phyloP scores from a whole-genome alignment of 306 rosid genomes.

The Bauhinia variegata region DNA sequence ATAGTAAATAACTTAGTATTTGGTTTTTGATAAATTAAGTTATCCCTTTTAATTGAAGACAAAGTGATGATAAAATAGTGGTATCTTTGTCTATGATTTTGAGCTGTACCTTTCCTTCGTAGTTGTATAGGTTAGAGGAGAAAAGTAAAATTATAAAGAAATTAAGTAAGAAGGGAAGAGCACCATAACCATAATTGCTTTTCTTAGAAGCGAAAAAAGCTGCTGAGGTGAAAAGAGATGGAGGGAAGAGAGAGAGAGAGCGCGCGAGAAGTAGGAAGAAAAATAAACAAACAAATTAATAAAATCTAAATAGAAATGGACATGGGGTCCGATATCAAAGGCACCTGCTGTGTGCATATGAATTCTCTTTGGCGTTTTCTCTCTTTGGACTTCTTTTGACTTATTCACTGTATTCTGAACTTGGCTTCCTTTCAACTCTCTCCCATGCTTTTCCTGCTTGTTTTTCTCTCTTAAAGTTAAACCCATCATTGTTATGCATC shows the following conservation, averaged over 20 bases:
- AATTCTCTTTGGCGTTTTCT: slow-evolving; percentile 50
- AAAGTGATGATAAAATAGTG: slow-evolving; percentile 2
- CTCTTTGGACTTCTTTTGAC: slow-evolving; percentile 67
- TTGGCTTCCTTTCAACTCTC: background rate
- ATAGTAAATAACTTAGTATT: too few species aligned
- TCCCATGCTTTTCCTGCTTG: background rate
- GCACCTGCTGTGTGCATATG: slow-evolving; percentile 12
- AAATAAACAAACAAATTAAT: background rate
- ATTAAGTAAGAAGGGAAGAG: slow-evolving; percentile 26
- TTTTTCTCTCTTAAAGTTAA: background rate
- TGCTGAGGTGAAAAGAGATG: slow-evolving; percentile 23
- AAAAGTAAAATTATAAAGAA: slow-evolving; percentile 16
- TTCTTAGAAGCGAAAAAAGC: slow-evolving; percentile 70
- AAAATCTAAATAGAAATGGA: slow-evolving; percentile 9
- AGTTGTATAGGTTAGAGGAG: slow-evolving; percentile 41
- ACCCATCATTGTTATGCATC: background rate
- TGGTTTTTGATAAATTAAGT: background rate
- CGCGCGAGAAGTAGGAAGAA: background rate
- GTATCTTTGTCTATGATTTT: background rate
- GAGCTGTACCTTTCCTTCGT: slow-evolving; percentile 34
- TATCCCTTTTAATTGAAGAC: slow-evolving; percentile 25
- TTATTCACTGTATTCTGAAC: slow-evolving; percentile 28
- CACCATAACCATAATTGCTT: slow-evolving; percentile 48
- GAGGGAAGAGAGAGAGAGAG: background rate
- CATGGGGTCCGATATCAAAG: slow-evolving; percentile 53